Conservation (phyloP, 75 land plant genomes). For the Larix kaempferi region DNA sequence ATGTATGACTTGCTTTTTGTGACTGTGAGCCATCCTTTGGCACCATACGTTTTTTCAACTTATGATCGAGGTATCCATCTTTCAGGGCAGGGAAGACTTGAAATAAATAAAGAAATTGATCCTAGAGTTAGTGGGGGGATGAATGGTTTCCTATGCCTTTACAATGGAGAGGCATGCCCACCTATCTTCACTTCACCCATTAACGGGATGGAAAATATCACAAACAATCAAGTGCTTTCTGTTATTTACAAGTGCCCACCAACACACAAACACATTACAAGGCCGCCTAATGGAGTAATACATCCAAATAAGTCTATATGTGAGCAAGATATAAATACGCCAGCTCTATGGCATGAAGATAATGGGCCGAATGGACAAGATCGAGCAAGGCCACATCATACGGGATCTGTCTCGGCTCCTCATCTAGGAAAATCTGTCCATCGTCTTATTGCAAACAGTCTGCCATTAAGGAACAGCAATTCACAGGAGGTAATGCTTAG, state of each 20-base stretch:
- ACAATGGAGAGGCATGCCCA: constrained; percentile 77
- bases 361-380: constrained; percentile 53
- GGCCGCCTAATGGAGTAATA: constrained; percentile 68
- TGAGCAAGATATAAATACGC: constrained; percentile 59
- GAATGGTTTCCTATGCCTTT: constrained; percentile 83
- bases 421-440: constrained; percentile 29
- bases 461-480: constrained; percentile 16
- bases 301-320: constrained; percentile 73
- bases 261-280: constrained; percentile 66
- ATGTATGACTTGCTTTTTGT: constrained; percentile 59
- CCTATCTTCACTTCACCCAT: constrained; percentile 77
- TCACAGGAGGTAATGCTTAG: not conserved
- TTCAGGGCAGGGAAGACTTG: constrained; percentile 36
- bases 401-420: constrained; percentile 11
- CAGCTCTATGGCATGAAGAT: constrained; percentile 93
- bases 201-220: constrained; percentile 67
- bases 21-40: constrained; percentile 43
- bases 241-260: constrained; percentile 67
- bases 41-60: constrained; percentile 61
- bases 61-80: constrained; percentile 45
- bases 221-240: constrained; percentile 90
- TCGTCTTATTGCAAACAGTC: constrained; percentile 30
- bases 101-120: constrained; percentile 58
- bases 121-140: constrained; percentile 84
- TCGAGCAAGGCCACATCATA: constrained; percentile 39